A percentile compares a stretch with the other conserved stretches of the same genome.
Evolutionary conservation across 139 green algal species (phyloP).

Genomic region (Chlorella sp.): DNA sequence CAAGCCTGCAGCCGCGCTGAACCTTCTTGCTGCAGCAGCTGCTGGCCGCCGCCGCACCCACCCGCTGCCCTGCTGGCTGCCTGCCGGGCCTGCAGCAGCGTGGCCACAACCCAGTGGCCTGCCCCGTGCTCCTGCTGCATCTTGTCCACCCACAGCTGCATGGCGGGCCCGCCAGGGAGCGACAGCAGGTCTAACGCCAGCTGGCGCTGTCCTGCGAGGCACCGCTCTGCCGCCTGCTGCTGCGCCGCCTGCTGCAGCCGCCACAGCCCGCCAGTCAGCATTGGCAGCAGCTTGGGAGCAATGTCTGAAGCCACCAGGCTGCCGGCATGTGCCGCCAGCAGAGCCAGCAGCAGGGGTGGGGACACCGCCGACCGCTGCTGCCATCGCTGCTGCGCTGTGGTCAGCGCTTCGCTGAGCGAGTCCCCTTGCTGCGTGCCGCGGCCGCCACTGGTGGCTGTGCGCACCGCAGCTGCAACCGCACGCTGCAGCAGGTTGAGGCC

Average conservation of each 20-base stretch:
- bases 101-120: conserved; percentile 20
- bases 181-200: conserved; percentile 13
- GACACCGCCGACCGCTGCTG: conserved; percentile 2
- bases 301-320: conserved; percentile 12
- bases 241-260: conserved; percentile 15
- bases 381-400: neutral
- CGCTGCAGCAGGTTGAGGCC: conserved; percentile 21
- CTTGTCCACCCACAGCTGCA: conserved; percentile 10
- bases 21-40: neutral
- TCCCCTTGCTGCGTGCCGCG: neutral
- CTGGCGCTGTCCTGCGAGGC: conserved; percentile 8
- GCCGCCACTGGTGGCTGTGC: neutral
- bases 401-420: neutral
- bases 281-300: conserved; percentile 29
- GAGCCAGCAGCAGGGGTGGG: conserved; percentile 1
- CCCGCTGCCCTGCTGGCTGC: neutral
- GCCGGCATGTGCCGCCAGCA: conserved; percentile 10
- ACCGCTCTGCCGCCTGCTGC: conserved; percentile 1
- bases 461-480: conserved; percentile 9
- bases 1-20: neutral
- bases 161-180: neutral
- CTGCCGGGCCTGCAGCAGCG: conserved; percentile 3
- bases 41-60: neutral
- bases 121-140: conserved; percentile 19
- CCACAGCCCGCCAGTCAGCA: conserved; percentile 40